Base-by-base conservation (phyloP, 2,329 filamentous ascomycete genomes). In the Trichoderma sp. region DNA sequence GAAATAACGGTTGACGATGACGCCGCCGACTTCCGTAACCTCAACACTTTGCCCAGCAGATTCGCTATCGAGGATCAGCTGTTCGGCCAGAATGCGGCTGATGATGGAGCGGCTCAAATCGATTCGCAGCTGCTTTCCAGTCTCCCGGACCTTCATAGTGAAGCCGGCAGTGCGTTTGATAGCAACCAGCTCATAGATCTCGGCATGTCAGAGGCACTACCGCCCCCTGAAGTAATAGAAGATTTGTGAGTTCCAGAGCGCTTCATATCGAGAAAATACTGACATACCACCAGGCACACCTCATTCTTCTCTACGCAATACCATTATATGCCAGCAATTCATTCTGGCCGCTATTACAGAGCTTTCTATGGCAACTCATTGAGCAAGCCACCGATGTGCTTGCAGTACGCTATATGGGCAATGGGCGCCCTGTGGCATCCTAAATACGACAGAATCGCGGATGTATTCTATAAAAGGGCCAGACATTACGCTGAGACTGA, bases 381-480 rank as follows among this genome's bases (percentile, higher is more conserved):
- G 65, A 86, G 89, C 81, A 88, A 91, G 64, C 93, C 94, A 2
- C 91, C 93, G 1, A 86, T 96, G 72, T 91, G 87, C 71, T 78
- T 97, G 50, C 86, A 93, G 72, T 97, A 97, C 76, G 89, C 89
- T 21, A 91, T 97, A 74, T 97, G 92, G 92, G 85, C 88, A 17
- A 80, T 91, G 71, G 91, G 91, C 7, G 87, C 92, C 6, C 84
- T 87, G 14, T 81, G 88, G 1, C 86, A 88, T 41, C 84, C 90
- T 47, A 92, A 92, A 72, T 96, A 96, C 72, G 81, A 83, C 9
- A 79, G 80, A 7, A 84, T 92, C 44, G 87, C 92, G 67, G 88
- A 90, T 9, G 83, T 93, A 55, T 93, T 97, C 71, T 97, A 97
- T 74, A 84, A 86, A 56, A 85, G 92, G 48, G 86, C 93, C 5